A percentile compares a stretch with the other conserved stretches of the same genome.
Conservation (phyloP, 129 eudicot genomes). For the Cynara cardunculus region DNA sequence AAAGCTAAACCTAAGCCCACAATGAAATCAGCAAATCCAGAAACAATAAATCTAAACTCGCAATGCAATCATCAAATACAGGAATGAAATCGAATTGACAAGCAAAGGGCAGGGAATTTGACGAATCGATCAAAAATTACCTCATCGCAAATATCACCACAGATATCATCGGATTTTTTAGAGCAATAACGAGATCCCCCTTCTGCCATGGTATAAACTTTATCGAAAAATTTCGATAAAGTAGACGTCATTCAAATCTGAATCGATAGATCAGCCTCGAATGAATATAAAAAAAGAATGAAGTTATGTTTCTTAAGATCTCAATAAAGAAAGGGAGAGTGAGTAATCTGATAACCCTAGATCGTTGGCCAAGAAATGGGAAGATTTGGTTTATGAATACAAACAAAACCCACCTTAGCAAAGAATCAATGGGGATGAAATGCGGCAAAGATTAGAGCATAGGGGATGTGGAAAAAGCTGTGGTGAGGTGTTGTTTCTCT, state of each 20-base stretch:
- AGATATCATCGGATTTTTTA: constrained; percentile 71
- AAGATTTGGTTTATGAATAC: constrained; percentile 2
- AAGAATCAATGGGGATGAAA: constrained; percentile 13
- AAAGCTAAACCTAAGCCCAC: neutral
- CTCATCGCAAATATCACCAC: constrained; percentile 66
- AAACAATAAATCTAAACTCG: constrained; percentile 1
- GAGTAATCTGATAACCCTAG: constrained; percentile 38
- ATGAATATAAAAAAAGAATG: constrained; percentile 2
- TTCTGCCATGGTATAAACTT: constrained; percentile 57
- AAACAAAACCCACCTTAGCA: constrained; percentile 14
- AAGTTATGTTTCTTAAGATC: neutral
- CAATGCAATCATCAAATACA: constrained; percentile 18
- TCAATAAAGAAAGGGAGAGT: neutral
- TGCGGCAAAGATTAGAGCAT: constrained; percentile 11
- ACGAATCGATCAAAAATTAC: constrained; percentile 14
- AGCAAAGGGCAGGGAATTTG: neutral
- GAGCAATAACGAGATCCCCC: constrained; percentile 94
- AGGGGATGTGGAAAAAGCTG: constrained; percentile 36
- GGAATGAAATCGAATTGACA: neutral
- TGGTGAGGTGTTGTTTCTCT: constrained; percentile 30
- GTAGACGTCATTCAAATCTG: constrained; percentile 23
- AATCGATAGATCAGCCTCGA: constrained; percentile 20
- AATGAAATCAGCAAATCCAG: constrained; percentile 10
- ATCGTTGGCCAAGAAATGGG: constrained; percentile 15
- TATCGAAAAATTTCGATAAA: constrained; percentile 47